Evolutionary conservation across 1,284 basidiomycete species (phyloP).

Genomic region (Phellopilus nigrolimitatus): DNA sequence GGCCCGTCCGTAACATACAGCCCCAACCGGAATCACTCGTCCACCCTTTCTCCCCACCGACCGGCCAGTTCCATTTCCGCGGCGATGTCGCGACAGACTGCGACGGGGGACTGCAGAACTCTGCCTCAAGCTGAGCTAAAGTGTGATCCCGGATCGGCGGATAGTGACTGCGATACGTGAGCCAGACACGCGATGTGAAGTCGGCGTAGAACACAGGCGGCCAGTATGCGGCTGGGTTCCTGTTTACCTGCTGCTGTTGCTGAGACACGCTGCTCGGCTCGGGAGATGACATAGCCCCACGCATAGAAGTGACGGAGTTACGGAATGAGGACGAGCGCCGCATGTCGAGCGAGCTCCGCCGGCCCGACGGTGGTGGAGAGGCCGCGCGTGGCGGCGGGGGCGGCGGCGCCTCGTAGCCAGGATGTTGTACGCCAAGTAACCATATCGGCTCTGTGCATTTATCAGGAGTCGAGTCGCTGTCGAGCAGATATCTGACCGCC

Average conservation of each 20-base stretch:
- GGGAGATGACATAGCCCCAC: constrained; percentile 22
- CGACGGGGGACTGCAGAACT: constrained; percentile 26
- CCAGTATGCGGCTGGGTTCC: constrained; percentile 52
- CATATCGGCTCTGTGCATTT: constrained; percentile 77
- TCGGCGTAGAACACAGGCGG: constrained; percentile 85
- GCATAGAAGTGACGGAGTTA: constrained; percentile 46
- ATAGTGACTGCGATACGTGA: constrained; percentile 91
- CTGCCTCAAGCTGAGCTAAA: constrained; percentile 45
- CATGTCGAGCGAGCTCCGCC: constrained; percentile 37
- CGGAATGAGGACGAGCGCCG: constrained; percentile 41
- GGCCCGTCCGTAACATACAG: constrained; percentile 95
- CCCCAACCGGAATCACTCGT: constrained; percentile 97
- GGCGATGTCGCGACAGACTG: constrained; percentile 36
- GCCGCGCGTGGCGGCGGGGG: constrained; percentile 51
- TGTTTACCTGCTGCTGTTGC: constrained; percentile 26
- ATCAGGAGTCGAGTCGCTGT: constrained; percentile 79
- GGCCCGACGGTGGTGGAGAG: constrained; percentile 26
- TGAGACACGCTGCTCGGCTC: constrained; percentile 33
- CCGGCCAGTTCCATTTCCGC: constrained; percentile 45
- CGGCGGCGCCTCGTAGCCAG: constrained; percentile 59
- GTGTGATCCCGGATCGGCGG: constrained; percentile 72
- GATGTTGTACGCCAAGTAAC: constrained; percentile 78
- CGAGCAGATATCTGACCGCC: constrained; percentile 78
- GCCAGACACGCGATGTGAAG: constrained; percentile 84
- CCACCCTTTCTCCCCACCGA: constrained; percentile 67